A percentile compares a stretch with the other conserved stretches of the same genome.
These are phyloP conservation scores for Globisporangium carolinianum DNA, from an alignment of 352 stramenopile species.

Conservation along the genomic window DNA sequence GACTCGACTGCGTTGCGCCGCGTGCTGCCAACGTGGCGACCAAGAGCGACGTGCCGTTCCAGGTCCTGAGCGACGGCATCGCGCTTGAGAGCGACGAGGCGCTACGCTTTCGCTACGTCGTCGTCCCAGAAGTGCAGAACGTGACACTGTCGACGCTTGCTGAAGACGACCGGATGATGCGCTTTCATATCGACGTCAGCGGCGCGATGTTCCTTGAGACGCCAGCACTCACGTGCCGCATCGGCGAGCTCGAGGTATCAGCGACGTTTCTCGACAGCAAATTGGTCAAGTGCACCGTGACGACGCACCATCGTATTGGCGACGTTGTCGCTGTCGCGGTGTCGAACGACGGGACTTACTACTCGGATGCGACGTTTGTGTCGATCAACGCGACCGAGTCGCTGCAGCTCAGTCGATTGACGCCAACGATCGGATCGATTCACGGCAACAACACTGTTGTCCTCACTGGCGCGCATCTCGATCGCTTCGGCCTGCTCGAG, in stretches of 20 bases:
- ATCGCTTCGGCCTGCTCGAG: conserved; percentile 9
- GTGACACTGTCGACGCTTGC: conserved; percentile 1
- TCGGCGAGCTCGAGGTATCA: conserved; percentile 4
- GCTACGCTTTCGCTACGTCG: conserved; percentile 18
- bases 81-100: conserved; percentile 1
- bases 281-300: conserved; percentile 11
- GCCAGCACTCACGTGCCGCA: conserved; percentile 1
- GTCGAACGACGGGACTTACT: conserved; percentile 26
- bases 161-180: not conserved
- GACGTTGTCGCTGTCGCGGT: conserved; percentile 20
- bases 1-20: conserved; percentile 21
- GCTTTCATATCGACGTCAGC: not conserved
- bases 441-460: conserved; percentile 13
- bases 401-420: conserved; percentile 15
- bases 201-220: not conserved
- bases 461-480: conserved; percentile 16
- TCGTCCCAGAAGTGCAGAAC: conserved; percentile 17
- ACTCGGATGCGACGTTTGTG: conserved; percentile 14
- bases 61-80: not conserved
- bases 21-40: not conserved
- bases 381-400: not conserved
- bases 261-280: conserved; percentile 11
- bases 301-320: not conserved
- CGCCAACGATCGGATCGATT: conserved; percentile 19
- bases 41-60: not conserved